Evolutionary conservation across 495 filamentous ascomycete species (phyloP).

Genomic region (Penicillium atrosanguineum): DNA sequence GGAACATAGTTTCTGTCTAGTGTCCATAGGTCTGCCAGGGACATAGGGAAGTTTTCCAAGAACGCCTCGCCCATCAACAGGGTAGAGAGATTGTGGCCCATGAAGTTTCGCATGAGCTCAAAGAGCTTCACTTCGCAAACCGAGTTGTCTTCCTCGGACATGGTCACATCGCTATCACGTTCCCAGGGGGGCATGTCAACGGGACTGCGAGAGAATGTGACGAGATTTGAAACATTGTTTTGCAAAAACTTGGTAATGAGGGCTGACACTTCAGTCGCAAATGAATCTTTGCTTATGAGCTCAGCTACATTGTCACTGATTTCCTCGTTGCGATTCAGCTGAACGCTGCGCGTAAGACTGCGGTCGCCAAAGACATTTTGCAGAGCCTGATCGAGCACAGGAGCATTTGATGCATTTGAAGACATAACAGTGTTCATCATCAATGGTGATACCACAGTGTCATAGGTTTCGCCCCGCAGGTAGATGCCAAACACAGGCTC

Average conservation of each 20-base stretch:
- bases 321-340: constrained; percentile 30
- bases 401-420: constrained; percentile 31
- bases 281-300: constrained; percentile 44
- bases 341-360: constrained; percentile 29
- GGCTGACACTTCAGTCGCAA: constrained; percentile 37
- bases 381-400: constrained; percentile 39
- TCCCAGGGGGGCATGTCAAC: constrained; percentile 65
- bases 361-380: constrained; percentile 51
- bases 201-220: constrained; percentile 55
- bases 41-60: constrained; percentile 50
- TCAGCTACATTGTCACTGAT: constrained; percentile 34
- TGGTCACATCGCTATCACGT: constrained; percentile 38
- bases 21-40: constrained; percentile 54
- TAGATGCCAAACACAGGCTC: constrained; percentile 53
- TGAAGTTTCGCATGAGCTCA: constrained; percentile 53
- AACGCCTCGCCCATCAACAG: constrained; percentile 55
- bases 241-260: constrained; percentile 37
- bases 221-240: constrained; percentile 46
- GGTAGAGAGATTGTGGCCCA: constrained; percentile 49
- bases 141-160: constrained; percentile 30
- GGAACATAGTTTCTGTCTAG: constrained; percentile 53
- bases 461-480: constrained; percentile 47
- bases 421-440: constrained; percentile 46
- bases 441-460: constrained; percentile 50
- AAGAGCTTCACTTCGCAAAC: constrained; percentile 52